Percentiles rank a stretch among this genome's conserved stretches.
These are phyloP conservation scores for apple (Malus domestica) DNA, from an alignment of 306 rosid species.

Conservation along the genomic window ASM211411v1 NC_041796.1:28419001-28419500, in stretches of 20 bases:
- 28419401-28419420: not conserved
- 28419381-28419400: not conserved
- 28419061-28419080: conserved; percentile 31
- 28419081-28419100: not conserved
- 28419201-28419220: not conserved
- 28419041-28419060: conserved; percentile 50
- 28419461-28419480: no score
- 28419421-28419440: not conserved
- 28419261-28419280: not conserved
- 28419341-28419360: not conserved
- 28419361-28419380: not conserved
- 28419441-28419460: no score
- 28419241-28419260: not conserved
- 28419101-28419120: not conserved
- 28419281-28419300: no score
- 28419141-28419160: not conserved
- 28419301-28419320: not conserved
- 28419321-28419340: not conserved
- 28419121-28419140: not conserved
- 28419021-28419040: conserved; percentile 58
- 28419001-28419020: not conserved
- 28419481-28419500: no score
- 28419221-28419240: not conserved
- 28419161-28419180: not conserved
- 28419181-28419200: not conserved